Evolutionary conservation across 2,329 filamentous ascomycete genomes (phyloP).

Genomic region (Xylaria sp.): DNA sequence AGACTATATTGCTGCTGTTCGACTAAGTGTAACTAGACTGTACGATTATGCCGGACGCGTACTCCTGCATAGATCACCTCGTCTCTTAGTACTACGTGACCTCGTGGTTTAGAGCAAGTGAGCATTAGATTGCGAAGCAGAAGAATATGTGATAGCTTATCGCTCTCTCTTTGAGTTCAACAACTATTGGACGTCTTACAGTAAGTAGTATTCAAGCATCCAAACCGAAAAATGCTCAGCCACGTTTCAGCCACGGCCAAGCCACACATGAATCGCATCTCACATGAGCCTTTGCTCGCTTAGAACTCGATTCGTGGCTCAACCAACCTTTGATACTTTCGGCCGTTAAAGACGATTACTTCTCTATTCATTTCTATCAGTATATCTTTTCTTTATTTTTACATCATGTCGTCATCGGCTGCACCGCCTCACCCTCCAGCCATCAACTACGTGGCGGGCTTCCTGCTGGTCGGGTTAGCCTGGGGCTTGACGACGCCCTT

Average conservation of each 20-base stretch:
- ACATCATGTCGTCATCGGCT: conserved; percentile 42
- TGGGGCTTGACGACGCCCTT: conserved; percentile 96
- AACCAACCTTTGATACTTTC: conserved; percentile 7
- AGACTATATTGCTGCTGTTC: neutral
- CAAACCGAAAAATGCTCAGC: neutral
- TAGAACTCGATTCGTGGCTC: neutral
- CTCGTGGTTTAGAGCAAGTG: neutral
- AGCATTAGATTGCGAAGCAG: neutral
- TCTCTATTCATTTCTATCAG: neutral
- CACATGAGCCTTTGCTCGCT: neutral
- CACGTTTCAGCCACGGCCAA: neutral
- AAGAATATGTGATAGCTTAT: neutral
- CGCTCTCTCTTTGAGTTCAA: neutral
- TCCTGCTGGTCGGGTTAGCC: conserved; percentile 88
- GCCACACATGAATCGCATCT: neutral
- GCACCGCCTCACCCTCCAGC: conserved; percentile 57
- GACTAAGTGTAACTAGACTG: neutral
- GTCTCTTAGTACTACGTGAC: neutral
- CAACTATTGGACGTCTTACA: neutral
- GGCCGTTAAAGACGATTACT: neutral
- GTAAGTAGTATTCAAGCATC: neutral
- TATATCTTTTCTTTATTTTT: neutral
- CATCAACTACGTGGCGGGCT: conserved; percentile 87
- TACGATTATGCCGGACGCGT: neutral
- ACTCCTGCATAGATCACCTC: neutral